These are phyloP conservation scores for Calvatia gigantea DNA, from an alignment of 768 basidiomycete genomes.

Conservation along the genomic window DNA sequence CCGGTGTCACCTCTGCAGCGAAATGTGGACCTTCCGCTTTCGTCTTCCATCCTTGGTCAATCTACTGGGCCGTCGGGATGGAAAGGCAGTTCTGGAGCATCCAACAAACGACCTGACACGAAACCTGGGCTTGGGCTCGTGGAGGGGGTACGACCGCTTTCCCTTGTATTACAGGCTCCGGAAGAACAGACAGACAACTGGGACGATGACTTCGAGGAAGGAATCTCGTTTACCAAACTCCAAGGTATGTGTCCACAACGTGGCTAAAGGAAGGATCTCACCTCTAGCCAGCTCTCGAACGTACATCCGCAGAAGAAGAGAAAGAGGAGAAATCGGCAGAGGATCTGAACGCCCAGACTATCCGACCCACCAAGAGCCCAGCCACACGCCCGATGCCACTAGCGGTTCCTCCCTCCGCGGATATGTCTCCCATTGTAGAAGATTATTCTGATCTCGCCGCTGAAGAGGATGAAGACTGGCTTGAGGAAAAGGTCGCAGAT, in stretches of 20 bases:
- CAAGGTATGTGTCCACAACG: conserved; percentile 41
- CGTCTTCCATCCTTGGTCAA: conserved; percentile 29
- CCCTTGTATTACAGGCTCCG: conserved; percentile 64
- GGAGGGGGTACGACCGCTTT: conserved; percentile 59
- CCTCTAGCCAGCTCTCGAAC: conserved; percentile 52
- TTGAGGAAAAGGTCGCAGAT: conserved; percentile 79
- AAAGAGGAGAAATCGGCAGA: conserved; percentile 48
- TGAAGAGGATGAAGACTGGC: conserved; percentile 67
- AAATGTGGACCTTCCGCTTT: conserved; percentile 27
- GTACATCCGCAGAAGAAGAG: conserved; percentile 53
- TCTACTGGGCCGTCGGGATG: conserved; percentile 28
- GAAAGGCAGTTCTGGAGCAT: conserved; percentile 26
- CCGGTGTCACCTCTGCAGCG: conserved; percentile 46
- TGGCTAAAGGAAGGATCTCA: conserved; percentile 5
- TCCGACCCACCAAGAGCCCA: conserved; percentile 69
- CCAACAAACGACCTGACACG: conserved; percentile 20
- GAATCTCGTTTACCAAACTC: conserved; percentile 82
- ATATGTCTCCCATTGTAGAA: conserved; percentile 71
- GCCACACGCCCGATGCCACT: conserved; percentile 48
- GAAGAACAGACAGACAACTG: conserved; percentile 94
- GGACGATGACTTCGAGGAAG: conserved; percentile 98
- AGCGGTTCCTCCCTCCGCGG: conserved; percentile 57
- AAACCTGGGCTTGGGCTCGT: conserved; percentile 40
- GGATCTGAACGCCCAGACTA: conserved; percentile 72
- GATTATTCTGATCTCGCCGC: conserved; percentile 87